Evolutionary conservation across 2,329 filamentous ascomycete species (phyloP).

Genomic region (Cladophialophora yegresii): DNA sequence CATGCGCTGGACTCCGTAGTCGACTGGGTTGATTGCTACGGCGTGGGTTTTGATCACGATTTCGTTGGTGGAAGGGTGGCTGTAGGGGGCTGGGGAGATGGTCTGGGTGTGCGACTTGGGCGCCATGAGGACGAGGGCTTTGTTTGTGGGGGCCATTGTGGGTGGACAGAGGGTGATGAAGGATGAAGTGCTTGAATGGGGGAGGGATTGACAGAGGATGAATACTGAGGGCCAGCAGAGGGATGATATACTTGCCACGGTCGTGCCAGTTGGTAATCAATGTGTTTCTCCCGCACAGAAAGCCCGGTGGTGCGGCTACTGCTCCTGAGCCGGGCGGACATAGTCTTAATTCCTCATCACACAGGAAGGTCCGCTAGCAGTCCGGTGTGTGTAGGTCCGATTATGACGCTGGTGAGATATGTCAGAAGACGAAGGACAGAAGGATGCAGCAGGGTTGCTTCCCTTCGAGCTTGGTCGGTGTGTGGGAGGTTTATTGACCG

Average conservation of each 20-base stretch:
- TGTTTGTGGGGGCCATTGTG: constrained; percentile 24
- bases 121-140: constrained; percentile 32
- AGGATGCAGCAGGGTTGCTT: neutral
- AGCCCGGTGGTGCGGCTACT: neutral
- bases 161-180: neutral
- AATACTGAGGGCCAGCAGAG: too few relatives aligned
- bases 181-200: neutral
- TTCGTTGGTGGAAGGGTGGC: constrained; percentile 30
- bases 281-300: neutral
- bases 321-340: neutral
- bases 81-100: constrained; percentile 30
- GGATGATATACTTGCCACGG: too few relatives aligned
- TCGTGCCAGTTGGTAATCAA: neutral
- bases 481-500: neutral
- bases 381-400: too few relatives aligned
- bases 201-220: neutral
- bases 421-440: too few relatives aligned
- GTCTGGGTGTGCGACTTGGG: constrained; percentile 31
- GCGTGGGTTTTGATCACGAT: constrained; percentile 37
- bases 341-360: neutral
- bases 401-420: neutral
- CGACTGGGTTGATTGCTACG: constrained; percentile 40
- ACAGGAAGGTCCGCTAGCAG: too few relatives aligned
- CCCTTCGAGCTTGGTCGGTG: neutral
- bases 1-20: constrained; percentile 41